Evolutionary conservation across 2,329 filamentous ascomycete species (phyloP).

Genomic region (Camptophora hylomeconis): DNA sequence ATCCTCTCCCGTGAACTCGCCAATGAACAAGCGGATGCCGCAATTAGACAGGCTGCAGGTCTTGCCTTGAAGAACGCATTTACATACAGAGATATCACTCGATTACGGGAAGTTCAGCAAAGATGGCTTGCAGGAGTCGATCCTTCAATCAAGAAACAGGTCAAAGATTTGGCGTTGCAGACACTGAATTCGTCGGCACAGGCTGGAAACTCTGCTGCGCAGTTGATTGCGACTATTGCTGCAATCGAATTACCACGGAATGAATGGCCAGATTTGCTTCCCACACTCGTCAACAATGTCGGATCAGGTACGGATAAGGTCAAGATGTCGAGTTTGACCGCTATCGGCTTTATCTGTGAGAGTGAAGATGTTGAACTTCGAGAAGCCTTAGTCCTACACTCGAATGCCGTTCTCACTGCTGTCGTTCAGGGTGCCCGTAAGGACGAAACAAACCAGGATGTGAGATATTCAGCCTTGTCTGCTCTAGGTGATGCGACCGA

Average conservation of each 20-base stretch:
- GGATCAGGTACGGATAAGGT: constrained; percentile 73
- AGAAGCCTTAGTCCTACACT: constrained; percentile 68
- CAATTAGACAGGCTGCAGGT: constrained; percentile 87
- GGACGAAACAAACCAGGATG: constrained; percentile 83
- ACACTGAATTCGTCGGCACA: constrained; percentile 73
- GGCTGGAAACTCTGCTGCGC: constrained; percentile 78
- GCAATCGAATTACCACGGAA: constrained; percentile 85
- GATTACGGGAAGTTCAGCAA: constrained; percentile 78
- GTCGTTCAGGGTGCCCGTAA: constrained; percentile 96
- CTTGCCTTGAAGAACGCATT: constrained; percentile 97
- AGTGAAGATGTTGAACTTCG: constrained; percentile 80
- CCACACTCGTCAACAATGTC: constrained; percentile 79
- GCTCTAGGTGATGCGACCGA: constrained; percentile 93
- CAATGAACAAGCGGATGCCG: constrained; percentile 69
- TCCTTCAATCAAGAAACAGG: constrained; percentile 65
- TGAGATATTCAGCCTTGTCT: constrained; percentile 82
- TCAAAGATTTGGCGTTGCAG: constrained; percentile 83
- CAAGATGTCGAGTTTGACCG: constrained; percentile 86
- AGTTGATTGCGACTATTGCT: constrained; percentile 91
- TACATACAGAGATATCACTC: constrained; percentile 75
- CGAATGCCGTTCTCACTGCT: constrained; percentile 93
- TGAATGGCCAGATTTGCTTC: constrained; percentile 90
- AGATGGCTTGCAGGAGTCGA: constrained; percentile 85
- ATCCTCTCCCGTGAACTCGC: constrained; percentile 89
- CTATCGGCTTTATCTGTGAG: constrained; percentile 98